These are phyloP conservation scores for Asterophora lycoperdoides DNA, from an alignment of 768 basidiomycete genomes.

Conservation along the genomic window DNA sequence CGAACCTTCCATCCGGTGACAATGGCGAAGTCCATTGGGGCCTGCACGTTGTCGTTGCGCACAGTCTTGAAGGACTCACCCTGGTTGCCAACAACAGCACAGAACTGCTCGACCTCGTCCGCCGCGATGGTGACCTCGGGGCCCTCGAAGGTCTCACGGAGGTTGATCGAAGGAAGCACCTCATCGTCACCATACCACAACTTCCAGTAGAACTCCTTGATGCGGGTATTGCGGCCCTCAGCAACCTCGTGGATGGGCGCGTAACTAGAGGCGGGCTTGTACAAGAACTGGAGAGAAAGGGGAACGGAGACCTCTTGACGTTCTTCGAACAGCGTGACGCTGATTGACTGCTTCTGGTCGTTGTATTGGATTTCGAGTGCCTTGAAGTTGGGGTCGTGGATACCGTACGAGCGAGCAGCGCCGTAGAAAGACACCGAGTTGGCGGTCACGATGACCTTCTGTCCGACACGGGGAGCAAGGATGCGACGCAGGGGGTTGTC, in stretches of 20 bases:
- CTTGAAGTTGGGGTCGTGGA: constrained; percentile 73
- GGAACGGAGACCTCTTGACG: constrained; percentile 73
- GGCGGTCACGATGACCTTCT: constrained; percentile 70
- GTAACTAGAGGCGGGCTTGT: constrained; percentile 83
- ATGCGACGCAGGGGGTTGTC: constrained; percentile 87
- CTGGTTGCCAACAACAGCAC: constrained; percentile 89
- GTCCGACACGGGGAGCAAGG: constrained; percentile 75
- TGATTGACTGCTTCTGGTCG: constrained; percentile 49
- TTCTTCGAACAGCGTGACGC: constrained; percentile 79
- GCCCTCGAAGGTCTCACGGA: constrained; percentile 80
- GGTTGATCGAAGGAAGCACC: constrained; percentile 68
- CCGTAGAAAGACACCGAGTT: constrained; percentile 67
- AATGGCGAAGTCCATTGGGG: constrained; percentile 99
- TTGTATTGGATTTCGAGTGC: constrained; percentile 71
- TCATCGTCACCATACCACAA: constrained; percentile 94
- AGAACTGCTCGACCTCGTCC: constrained; percentile 81
- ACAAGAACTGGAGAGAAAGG: constrained; percentile 76
- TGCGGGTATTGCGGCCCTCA: constrained; percentile 76
- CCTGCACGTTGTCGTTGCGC: constrained; percentile 65
- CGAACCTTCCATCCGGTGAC: constrained; percentile 97
- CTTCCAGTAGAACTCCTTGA: constrained; percentile 98
- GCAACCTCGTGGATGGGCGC: constrained; percentile 92
- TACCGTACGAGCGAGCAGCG: constrained; percentile 73
- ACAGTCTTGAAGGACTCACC: constrained; percentile 84
- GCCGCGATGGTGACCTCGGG: constrained; percentile 82